phyloP scores from a whole-genome alignment of 768 basidiomycete genomes.

The Psilocybe tampanensis region DNA sequence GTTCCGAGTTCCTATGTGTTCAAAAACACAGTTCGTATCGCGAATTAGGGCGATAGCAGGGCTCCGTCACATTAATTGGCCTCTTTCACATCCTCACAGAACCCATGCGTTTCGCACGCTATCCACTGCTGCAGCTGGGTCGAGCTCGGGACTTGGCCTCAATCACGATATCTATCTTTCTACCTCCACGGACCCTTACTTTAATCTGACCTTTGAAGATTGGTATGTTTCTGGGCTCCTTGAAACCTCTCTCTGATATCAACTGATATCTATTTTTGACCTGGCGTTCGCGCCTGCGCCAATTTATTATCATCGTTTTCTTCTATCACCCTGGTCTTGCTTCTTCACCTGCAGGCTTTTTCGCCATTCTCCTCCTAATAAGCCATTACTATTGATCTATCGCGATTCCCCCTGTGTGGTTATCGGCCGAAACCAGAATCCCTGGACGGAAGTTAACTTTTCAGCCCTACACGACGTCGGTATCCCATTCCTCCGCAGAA shows the following conservation, averaged over 20 bases:
- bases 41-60: background rate
- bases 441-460: slow-evolving; percentile 96
- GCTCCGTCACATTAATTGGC: slow-evolving; percentile 4
- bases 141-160: slow-evolving; percentile 5
- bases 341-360: slow-evolving; percentile 46
- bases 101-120: background rate
- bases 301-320: background rate
- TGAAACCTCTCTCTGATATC: background rate
- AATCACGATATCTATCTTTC: slow-evolving; percentile 27
- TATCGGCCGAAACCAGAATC: slow-evolving; percentile 96
- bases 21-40: background rate
- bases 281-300: background rate
- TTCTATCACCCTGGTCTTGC: background rate
- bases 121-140: background rate
- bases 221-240: slow-evolving; percentile 19
- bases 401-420: slow-evolving; percentile 88
- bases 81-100: background rate
- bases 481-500: slow-evolving; percentile 79
- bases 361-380: slow-evolving; percentile 64
- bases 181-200: slow-evolving; percentile 25
- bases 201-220: slow-evolving; percentile 29
- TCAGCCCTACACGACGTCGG: slow-evolving; percentile 45
- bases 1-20: background rate
- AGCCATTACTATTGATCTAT: slow-evolving; percentile 85
- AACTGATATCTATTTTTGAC: slow-evolving; percentile 5